phyloP scores from a whole-genome alignment of 2,329 filamentous ascomycete genomes.

The Exophiala sp. region DNA sequence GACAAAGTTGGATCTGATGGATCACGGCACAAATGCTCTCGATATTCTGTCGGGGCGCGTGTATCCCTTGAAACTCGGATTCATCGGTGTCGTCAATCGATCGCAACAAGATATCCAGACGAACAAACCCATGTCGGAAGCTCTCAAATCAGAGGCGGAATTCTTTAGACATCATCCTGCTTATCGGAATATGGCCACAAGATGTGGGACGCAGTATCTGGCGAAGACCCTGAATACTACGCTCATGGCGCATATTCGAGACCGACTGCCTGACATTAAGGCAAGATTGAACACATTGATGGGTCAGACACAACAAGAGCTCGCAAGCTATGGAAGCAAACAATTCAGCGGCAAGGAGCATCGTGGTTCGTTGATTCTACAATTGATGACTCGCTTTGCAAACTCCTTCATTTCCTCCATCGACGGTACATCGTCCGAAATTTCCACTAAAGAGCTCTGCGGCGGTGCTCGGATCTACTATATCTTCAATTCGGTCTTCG shows the following conservation, averaged over 20 bases:
- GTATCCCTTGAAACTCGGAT: conserved; percentile 92
- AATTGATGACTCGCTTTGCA: conserved; percentile 97
- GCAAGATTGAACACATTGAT: conserved; percentile 94
- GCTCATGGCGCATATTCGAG: conserved; percentile 91
- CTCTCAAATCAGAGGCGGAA: conserved; percentile 79
- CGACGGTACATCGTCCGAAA: conserved; percentile 95
- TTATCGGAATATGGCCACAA: conserved; percentile 88
- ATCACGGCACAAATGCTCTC: conserved; percentile 94
- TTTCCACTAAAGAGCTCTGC: conserved; percentile 95
- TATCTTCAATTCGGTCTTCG: conserved; percentile 98
- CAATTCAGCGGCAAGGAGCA: conserved; percentile 97
- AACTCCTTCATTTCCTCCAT: conserved; percentile 98
- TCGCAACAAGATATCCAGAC: conserved; percentile 97
- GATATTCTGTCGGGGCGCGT: conserved; percentile 97
- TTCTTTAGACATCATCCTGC: conserved; percentile 97
- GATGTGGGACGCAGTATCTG: conserved; percentile 89
- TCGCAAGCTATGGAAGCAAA: conserved; percentile 96
- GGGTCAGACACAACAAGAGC: conserved; percentile 98
- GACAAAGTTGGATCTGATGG: conserved; percentile 97
- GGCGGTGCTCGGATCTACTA: conserved; percentile 95
- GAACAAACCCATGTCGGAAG: conserved; percentile 90
- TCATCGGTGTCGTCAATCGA: conserved; percentile 95
- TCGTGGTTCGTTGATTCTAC: conserved; percentile 85
- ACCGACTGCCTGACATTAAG: conserved; percentile 95
- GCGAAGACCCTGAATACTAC: conserved; percentile 94